These are phyloP conservation scores for Ochetophila trinervis DNA, from an alignment of 306 rosid genomes.

Conservation along the genomic window DNA sequence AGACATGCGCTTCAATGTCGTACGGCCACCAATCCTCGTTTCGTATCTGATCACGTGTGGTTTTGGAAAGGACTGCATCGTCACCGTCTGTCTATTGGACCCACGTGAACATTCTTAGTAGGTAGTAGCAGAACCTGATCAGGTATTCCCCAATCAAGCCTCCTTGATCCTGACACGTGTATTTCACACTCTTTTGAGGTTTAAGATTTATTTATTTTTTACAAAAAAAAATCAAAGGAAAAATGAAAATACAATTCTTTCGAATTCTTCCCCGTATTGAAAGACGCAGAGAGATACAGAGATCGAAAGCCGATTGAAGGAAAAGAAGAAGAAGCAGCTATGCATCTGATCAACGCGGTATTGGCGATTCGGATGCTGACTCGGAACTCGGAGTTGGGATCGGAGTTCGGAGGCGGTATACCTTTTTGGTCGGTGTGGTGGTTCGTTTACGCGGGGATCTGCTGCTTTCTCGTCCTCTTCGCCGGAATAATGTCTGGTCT, in stretches of 20 bases:
- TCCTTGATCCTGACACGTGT: conserved; percentile 10
- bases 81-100: background rate
- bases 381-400: conserved; percentile 39
- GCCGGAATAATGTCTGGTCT: conserved; percentile 99
- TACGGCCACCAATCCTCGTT: too few relatives aligned
- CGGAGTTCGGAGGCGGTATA: conserved; percentile 27
- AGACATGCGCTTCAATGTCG: too few relatives aligned
- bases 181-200: background rate
- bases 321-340: conserved; percentile 9
- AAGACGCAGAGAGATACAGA: background rate
- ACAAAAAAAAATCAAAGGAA: background rate
- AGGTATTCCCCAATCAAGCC: background rate
- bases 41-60: too few relatives aligned
- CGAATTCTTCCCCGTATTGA: background rate
- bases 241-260: background rate
- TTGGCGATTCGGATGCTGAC: conserved; percentile 54
- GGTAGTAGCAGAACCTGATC: too few relatives aligned
- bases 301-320: conserved; percentile 1
- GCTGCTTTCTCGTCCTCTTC: conserved; percentile 61
- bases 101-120: background rate
- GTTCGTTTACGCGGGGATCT: conserved; percentile 71
- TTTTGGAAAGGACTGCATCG: too few relatives aligned
- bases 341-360: conserved; percentile 45
- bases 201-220: too few relatives aligned
- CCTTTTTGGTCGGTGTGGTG: conserved; percentile 65